A percentile compares a stretch with the other conserved stretches of the same genome.
phyloP scores from a whole-genome alignment of 345 rosid genomes.

The Ricinus communis region DNA sequence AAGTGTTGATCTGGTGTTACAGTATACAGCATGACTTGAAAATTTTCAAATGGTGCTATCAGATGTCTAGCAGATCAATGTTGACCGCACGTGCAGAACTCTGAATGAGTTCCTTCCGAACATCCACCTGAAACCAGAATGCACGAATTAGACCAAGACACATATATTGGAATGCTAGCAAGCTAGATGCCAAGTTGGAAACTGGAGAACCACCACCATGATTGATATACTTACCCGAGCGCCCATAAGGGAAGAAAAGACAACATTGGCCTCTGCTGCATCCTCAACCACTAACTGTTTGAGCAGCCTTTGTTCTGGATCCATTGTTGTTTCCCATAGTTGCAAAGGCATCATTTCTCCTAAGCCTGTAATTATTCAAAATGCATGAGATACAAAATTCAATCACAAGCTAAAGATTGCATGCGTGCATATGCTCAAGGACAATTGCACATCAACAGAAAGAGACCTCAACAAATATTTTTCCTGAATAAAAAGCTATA shows the following conservation, averaged over 20 bases:
- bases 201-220: too few relatives aligned
- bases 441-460: background rate
- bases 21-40: background rate
- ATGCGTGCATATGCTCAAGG: too few relatives aligned
- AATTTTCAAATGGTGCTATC: slow-evolving; percentile 8
- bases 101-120: slow-evolving; percentile 74
- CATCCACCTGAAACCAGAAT: slow-evolving; percentile 58
- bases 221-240: slow-evolving; percentile 54
- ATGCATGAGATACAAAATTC: background rate
- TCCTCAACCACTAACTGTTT: slow-evolving; percentile 84
- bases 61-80: slow-evolving; percentile 74
- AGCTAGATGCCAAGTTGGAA: background rate
- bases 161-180: background rate
- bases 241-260: slow-evolving; percentile 95
- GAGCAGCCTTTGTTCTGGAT: slow-evolving; percentile 77
- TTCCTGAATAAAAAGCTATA: too few relatives aligned
- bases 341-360: slow-evolving; percentile 99
- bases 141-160: background rate
- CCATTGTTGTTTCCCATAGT: slow-evolving; percentile 97
- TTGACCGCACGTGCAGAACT: slow-evolving; percentile 55
- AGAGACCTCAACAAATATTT: background rate
- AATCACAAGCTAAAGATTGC: background rate
- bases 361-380: slow-evolving; percentile 52
- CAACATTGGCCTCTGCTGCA: slow-evolving; percentile 67
- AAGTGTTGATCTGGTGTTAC: too few relatives aligned